Conservation (phyloP, 129 eudicot genomes). For the Apium graveolens region DNA sequence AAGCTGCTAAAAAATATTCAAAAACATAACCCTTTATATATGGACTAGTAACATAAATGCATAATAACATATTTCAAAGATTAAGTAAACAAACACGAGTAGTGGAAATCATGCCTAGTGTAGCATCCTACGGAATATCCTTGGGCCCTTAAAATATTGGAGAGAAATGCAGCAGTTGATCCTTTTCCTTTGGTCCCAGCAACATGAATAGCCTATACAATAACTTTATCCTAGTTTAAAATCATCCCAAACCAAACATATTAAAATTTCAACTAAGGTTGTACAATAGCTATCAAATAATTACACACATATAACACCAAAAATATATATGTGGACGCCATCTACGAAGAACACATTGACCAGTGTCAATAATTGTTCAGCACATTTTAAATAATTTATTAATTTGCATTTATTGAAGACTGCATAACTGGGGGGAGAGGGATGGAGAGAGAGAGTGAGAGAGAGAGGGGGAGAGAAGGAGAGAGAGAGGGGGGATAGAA, state of each 20-base stretch:
- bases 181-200: constrained; percentile 99
- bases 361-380: no score
- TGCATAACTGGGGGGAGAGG: no score
- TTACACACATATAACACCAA: neutral
- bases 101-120: constrained; percentile 45
- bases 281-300: neutral
- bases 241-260: neutral
- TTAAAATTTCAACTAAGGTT: neutral
- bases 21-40: neutral
- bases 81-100: neutral
- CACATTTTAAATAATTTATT: no score
- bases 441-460: no score
- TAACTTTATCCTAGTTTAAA: neutral
- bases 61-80: neutral
- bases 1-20: neutral
- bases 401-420: no score
- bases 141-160: constrained; percentile 73
- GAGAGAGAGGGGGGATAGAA: no score
- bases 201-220: constrained; percentile 60
- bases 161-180: constrained; percentile 82
- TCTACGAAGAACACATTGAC: no score
- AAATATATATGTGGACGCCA: neutral
- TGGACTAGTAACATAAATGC: neutral
- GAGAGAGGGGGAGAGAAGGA: no score
- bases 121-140: constrained; percentile 93